Evolutionary conservation across 2,329 filamentous ascomycete species (phyloP), one percentile per base, ranked within the genome.

Genomic region (Davidsoniella virescens): DNA sequence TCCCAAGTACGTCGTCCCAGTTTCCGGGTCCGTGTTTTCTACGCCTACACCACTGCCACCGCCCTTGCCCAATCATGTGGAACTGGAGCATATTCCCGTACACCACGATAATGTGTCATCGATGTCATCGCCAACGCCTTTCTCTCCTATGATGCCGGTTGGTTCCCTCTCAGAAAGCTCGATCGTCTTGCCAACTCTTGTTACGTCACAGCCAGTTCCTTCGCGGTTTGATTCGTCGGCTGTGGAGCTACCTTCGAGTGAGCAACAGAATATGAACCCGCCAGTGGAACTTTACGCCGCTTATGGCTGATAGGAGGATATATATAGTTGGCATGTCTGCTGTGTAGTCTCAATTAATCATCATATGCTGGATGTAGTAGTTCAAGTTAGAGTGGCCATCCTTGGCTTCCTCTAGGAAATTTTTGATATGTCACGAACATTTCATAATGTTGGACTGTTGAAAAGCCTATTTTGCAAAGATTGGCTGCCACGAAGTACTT

Each of bases 211-310:
- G n/a, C n/a, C n/a, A n/a, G n/a, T n/a, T n/a, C 18, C 14, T n/a
- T 44, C 49, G 5, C 29, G 45, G 25, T 45, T 52, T 50, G 50
- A 51, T 26, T 48, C 2, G 86, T 93, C 66, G 86, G 86, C 10
- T 86, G 86, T 56, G 86, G 87, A 60, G 86, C 85, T 38, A 93
- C 93, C 69, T 77, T 52, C 50, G 7, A 17, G 4, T 7, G 49
- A 45, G 12, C 49, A 51, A 17, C 37, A 51, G 23, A 16, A 42
- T 14, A 47, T 47, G 37, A 51, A 47, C 29, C 49, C 49, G 16
- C 49, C 44, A 1, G 44, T 51, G 17, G 49, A 51, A 17, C 47
- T 47, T 40, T 47, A 51, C 36, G 38, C 50, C 14, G 16, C 1
- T 2, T 17, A 7, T 17, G 4, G n/a, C 25, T 16, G 17, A 40